These are phyloP conservation scores for Gnetum montanum DNA, from an alignment of 75 land plant species.

Conservation along the genomic window DNA sequence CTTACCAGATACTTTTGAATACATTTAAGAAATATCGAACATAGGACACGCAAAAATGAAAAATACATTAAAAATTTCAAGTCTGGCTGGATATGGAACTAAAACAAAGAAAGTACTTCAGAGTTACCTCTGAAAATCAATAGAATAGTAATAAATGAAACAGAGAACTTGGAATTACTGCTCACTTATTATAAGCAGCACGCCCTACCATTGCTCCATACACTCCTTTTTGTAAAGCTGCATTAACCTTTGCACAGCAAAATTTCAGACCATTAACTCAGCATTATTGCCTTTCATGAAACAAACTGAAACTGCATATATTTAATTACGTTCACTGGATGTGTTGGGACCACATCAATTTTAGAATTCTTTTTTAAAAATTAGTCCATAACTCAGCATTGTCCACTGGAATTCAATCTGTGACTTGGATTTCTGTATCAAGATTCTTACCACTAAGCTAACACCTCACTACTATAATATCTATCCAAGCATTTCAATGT, in stretches of 20 bases:
- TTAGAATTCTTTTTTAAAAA: too few species aligned
- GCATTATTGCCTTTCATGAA: neutral
- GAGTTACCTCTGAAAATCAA: too few species aligned
- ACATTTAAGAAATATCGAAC: neutral
- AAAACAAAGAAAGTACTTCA: neutral
- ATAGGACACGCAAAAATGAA: neutral
- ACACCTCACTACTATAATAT: too few species aligned
- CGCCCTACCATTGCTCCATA: conserved; percentile 95
- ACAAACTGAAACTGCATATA: neutral
- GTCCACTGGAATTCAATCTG: too few species aligned
- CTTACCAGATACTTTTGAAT: neutral
- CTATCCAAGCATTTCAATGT: too few species aligned
- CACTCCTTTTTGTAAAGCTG: conserved; percentile 55
- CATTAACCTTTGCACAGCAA: conserved; percentile 37
- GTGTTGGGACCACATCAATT: too few species aligned
- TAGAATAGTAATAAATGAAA: too few species aligned
- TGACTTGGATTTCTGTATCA: too few species aligned
- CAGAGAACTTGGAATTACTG: too few species aligned
- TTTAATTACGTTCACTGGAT: too few species aligned
- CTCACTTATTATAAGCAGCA: conserved; percentile 82
- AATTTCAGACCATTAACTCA: neutral
- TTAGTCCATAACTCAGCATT: too few species aligned
- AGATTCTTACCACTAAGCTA: too few species aligned
- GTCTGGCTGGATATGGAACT: neutral
- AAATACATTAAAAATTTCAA: neutral